Evolutionary conservation across 164 flowering plant species (phyloP).

Genomic region (Paratinospora sagittata): DNA sequence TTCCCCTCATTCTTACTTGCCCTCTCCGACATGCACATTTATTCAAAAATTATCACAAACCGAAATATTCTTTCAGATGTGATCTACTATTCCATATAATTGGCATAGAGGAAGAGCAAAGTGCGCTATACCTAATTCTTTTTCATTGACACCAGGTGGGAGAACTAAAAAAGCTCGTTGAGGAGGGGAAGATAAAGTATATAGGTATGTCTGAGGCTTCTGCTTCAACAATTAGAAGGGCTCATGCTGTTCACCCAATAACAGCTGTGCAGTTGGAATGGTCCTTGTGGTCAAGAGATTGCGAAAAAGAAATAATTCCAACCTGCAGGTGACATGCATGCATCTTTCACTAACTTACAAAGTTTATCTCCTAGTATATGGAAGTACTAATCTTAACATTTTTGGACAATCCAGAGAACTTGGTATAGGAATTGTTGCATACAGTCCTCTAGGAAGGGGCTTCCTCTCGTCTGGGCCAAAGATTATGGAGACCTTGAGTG

Average conservation of each 20-base stretch:
- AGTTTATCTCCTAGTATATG: too few relatives aligned
- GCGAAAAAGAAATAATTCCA: too few relatives aligned
- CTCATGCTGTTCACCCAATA: constrained; percentile 34
- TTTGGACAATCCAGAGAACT: too few relatives aligned
- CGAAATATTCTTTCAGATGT: not conserved
- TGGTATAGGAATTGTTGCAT: too few relatives aligned
- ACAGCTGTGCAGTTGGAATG: too few relatives aligned
- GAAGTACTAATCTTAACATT: too few relatives aligned
- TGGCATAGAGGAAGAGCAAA: not conserved
- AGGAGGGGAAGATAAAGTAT: constrained; percentile 34
- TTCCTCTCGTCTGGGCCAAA: too few relatives aligned
- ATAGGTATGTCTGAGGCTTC: constrained; percentile 30
- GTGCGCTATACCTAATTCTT: not conserved
- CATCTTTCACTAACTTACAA: too few relatives aligned
- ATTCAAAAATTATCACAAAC: not conserved
- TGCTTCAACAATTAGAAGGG: constrained; percentile 26
- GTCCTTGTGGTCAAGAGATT: too few relatives aligned
- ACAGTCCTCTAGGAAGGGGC: too few relatives aligned
- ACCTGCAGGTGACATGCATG: too few relatives aligned
- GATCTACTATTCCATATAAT: not conserved
- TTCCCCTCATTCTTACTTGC: not conserved
- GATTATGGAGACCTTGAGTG: too few relatives aligned
- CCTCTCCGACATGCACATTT: not conserved
- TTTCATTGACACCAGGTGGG: not conserved
- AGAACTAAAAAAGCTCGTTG: constrained; percentile 30